Conservation (phyloP, 805 yeast genomes). For the Candida fluviatilis region DNA sequence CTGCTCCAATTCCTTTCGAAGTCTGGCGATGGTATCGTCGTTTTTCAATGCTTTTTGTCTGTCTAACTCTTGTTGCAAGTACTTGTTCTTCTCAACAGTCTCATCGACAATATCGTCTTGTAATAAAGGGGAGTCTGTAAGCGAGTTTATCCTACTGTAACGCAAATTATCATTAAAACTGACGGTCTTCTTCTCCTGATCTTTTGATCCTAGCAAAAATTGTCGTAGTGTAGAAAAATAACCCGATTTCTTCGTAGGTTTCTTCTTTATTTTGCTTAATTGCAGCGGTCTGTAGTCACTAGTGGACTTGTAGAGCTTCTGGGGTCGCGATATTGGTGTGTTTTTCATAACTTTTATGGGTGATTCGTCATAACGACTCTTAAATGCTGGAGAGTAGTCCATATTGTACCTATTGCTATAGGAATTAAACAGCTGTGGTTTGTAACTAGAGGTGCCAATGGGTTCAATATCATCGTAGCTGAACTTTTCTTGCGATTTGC, state of each 20-base stretch:
- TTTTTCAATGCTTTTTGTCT: neutral
- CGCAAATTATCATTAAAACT: neutral
- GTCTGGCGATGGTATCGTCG: neutral
- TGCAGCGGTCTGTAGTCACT: neutral
- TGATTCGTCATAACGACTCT: neutral
- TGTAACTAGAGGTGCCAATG: neutral
- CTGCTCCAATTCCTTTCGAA: neutral
- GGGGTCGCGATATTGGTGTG: neutral
- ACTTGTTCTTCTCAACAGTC: neutral
- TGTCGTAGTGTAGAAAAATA: neutral
- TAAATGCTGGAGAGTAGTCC: neutral
- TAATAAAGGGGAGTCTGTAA: neutral
- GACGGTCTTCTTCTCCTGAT: neutral
- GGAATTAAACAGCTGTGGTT: neutral
- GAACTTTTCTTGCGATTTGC: neutral
- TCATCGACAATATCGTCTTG: neutral
- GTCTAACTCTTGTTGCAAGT: neutral
- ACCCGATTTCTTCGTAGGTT: neutral
- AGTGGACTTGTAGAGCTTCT: neutral
- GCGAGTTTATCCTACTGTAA: neutral
- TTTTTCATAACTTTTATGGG: neutral
- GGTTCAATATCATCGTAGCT: neutral
- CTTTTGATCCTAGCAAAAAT: neutral
- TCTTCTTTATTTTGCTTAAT: neutral
- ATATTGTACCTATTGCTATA: neutral